Evolutionary conservation across 306 rosid genomes (phyloP), one percentile per base, ranked within the genome.

Genomic region (Pachyrhizus erosus): DNA sequence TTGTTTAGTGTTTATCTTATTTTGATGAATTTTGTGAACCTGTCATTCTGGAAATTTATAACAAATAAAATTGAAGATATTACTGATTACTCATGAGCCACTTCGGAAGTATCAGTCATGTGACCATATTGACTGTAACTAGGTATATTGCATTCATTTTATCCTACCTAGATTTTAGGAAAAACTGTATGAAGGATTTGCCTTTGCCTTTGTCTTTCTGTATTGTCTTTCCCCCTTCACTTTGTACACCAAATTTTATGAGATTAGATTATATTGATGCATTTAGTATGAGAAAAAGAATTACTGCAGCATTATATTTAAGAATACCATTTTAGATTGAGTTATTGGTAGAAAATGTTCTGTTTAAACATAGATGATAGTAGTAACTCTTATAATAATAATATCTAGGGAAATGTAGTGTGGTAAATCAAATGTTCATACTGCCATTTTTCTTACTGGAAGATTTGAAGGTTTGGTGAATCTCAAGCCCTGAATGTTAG

Each of bases 121-220:
- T 46, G 71, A 8, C 34, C 71, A 18, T 18, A 20, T 66, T 29
- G 54, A 55, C 43, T 69, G 54, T 68, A 9, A 60, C 14, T 13
- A 55, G 52, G 52, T 58, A 45, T 58, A 8, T 29, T 33, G 46
- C 39, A 76, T 43, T 82, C 20, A 57, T 58, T n/a, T 67, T 45
- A 67, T 76, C 18, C 33, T 46, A 33, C 18, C 33, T 46, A 33
- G 31, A 31, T 12, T 45, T 14, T 26, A 29, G 82, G 3, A 66
- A 52, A 52, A 60, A 67, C 31, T 58, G 43, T 83, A 46, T 83
- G 46, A 57, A 69, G 31, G 69, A 54, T 77, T 77, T 34, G 37
- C 12, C 29, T 34, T 83, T 51, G 39, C 12, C 29, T 34, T 83
- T 51, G 39, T 62, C 67, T 58, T 77, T 70, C 40, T 58, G 7